Evolutionary conservation across 2,329 filamentous ascomycete species (phyloP), one percentile per base, ranked within the genome.

Genomic region (Elsinoe batatas): DNA sequence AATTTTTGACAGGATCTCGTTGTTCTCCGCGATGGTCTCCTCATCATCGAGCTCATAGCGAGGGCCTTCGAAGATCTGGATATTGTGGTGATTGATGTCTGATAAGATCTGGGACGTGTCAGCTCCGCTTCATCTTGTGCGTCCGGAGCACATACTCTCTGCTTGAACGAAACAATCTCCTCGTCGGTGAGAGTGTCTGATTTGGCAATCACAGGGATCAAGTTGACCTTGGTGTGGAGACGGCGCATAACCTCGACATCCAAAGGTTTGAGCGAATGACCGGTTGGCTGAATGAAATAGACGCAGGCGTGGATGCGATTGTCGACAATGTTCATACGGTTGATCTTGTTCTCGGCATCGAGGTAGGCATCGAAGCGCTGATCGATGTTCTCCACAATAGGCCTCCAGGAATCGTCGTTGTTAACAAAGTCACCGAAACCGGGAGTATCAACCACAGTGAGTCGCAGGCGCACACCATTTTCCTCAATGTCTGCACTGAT

Each of bases 1-100:
- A 58, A 98, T 91, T 82, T 97, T 97, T 71, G 91, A 96, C 90
- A 98, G 93, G 73, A 98, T 98, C 78, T 98, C 93, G 73, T 95
- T 93, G 81, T 98, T 98, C 81, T 98, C 93, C 22, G 93, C 93
- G 71, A 98, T 96, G 36, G 93, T 98, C 81, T 98, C 93, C 75
- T 98, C 93, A 64, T 98, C 93, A 68, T 98, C 93, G 61, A 97
- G 86, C 76, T 98, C 93, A 74, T 98, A 98, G 64, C 91, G 88
- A 62, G 93, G 93, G 6, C 93, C 93, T 74, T 98, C 93, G 71
- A 98, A 98, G 76, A 98, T 98, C 74, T 96, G 91, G 68, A 98
- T 96, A 67, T 85, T 87, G 77, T 98, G 91, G 77, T 95, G 84
- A 74, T 93, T 85, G 74, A 98, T 97, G 70, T 98, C 93, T 68